Conservation (phyloP, 768 basidiomycete genomes). For the Stropharia rugosoannulata region DNA sequence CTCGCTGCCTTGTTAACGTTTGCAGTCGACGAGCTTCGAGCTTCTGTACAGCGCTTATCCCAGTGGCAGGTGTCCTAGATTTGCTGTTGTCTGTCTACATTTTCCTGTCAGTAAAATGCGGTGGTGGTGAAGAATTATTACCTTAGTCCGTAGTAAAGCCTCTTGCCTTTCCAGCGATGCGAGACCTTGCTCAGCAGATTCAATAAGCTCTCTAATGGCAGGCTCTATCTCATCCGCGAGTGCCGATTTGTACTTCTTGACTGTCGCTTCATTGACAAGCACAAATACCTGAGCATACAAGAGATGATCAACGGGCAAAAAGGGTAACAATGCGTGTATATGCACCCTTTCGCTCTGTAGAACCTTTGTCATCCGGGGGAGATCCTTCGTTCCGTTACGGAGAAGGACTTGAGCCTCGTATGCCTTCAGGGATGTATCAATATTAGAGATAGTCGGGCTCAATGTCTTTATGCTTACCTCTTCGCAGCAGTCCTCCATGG, state of each 20-base stretch:
- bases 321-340: constrained; percentile 7
- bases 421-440: constrained; percentile 37
- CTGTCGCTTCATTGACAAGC: constrained; percentile 68
- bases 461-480: constrained; percentile 43
- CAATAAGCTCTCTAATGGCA: constrained; percentile 71
- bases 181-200: constrained; percentile 69
- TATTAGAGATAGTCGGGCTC: background rate
- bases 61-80: constrained; percentile 39
- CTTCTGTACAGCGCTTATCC: constrained; percentile 57
- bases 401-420: constrained; percentile 69
- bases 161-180: constrained; percentile 62
- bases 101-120: background rate
- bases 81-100: constrained; percentile 56
- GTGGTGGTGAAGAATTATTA: constrained; percentile 21
- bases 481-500: constrained; percentile 81
- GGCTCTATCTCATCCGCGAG: constrained; percentile 82
- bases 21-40: constrained; percentile 66
- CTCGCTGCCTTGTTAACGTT: constrained; percentile 62
- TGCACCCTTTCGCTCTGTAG: constrained; percentile 64
- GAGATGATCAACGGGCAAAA: background rate
- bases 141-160: constrained; percentile 61
- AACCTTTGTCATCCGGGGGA: constrained; percentile 68
- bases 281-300: constrained; percentile 59
- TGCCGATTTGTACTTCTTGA: constrained; percentile 73
- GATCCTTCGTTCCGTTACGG: constrained; percentile 67